Evolutionary conservation across 2,329 filamentous ascomycete genomes (phyloP), one percentile per base, ranked within the genome.

Genomic region (Mycosphaerella arachidis): DNA sequence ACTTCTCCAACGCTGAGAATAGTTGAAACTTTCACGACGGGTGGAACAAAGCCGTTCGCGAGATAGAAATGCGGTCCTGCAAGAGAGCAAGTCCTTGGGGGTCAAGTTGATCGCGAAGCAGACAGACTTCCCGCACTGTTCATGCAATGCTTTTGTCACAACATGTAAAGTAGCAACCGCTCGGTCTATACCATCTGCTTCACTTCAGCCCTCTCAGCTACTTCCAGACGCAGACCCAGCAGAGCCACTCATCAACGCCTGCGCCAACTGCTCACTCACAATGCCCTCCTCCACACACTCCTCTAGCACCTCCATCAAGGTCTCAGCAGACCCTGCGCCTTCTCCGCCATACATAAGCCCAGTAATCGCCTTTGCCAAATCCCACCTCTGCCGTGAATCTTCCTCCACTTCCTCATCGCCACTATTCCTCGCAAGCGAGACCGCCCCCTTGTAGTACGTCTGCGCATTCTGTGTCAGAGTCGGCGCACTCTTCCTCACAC

Each of bases 361-460:
- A 58, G 76, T 75, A 45, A 71, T 68, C 29, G 71, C 71, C 52
- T 79, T 73, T 4, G 77, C 79, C 20, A 74, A 71, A 9, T 59
- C 37, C 59, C 67, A 60, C 29, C 67, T 64, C 57, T 62, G 59
- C 60, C 72, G 72, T 58, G 84, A 59, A 18, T 79, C 77, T 61
- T 78, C 77, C 27, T 79, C 76, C 2, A 67, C 54, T 10, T 66
- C 67, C 7, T 59, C 62, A 31, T 71, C 68, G 20, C 65, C 67
- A n/a, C 55, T 56, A 12, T 60, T 63, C 31, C 64, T 60, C 6
- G 70, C 68, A 33, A 67, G 63, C n/a, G 67, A 66, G 27, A 66
- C 61, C 6, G 81, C 82, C 43, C 83, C 83, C 20, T 81, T 78
- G 66, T 84, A 86, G 66, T 83, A 86, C 5, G 79, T 83, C 62